phyloP scores from a whole-genome alignment of 1,284 basidiomycete genomes.

The Naganishia cerealis region DNA sequence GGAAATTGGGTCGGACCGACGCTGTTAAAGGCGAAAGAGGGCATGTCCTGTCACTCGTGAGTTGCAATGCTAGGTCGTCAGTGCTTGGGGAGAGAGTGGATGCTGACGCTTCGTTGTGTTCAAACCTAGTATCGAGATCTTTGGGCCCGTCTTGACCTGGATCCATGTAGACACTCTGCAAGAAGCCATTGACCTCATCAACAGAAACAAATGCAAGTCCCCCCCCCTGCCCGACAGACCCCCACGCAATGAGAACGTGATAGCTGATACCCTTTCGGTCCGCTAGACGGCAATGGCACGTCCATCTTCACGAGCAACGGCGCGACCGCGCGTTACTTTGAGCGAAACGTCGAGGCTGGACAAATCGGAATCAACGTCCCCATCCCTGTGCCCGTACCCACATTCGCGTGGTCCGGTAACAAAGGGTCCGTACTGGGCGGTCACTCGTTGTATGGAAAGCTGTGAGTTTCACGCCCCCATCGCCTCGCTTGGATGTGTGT shows the following conservation, averaged over 20 bases:
- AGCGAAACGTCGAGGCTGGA: slow-evolving; percentile 82
- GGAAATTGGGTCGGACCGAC: slow-evolving; percentile 97
- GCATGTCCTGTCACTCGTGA: slow-evolving; percentile 85
- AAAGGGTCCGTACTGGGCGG: slow-evolving; percentile 81
- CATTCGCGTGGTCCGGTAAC: slow-evolving; percentile 40
- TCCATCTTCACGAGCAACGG: slow-evolving; percentile 96
- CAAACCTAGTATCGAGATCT: slow-evolving; percentile 79
- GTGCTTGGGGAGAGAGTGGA: not conserved
- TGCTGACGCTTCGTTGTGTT: not conserved
- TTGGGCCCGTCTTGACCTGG: slow-evolving; percentile 84
- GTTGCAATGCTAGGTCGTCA: slow-evolving; percentile 34
- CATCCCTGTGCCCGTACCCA: slow-evolving; percentile 61
- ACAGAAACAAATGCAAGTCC: slow-evolving; percentile 70
- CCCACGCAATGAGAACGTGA: not conserved
- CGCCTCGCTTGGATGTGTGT: not conserved
- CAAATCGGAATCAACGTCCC: slow-evolving; percentile 91
- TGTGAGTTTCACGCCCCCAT: slow-evolving; percentile 62
- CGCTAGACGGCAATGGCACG: slow-evolving; percentile 72
- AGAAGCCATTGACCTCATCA: slow-evolving; percentile 86
- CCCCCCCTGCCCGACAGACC: not conserved
- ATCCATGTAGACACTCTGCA: slow-evolving; percentile 82
- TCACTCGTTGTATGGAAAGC: slow-evolving; percentile 83
- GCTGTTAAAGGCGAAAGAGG: slow-evolving; percentile 75
- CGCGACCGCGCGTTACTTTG: slow-evolving; percentile 92
- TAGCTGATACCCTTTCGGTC: not conserved